These are phyloP conservation scores for Clarireedia paspali DNA, from an alignment of 2,329 filamentous ascomycete species.

Conservation along the genomic window DNA sequence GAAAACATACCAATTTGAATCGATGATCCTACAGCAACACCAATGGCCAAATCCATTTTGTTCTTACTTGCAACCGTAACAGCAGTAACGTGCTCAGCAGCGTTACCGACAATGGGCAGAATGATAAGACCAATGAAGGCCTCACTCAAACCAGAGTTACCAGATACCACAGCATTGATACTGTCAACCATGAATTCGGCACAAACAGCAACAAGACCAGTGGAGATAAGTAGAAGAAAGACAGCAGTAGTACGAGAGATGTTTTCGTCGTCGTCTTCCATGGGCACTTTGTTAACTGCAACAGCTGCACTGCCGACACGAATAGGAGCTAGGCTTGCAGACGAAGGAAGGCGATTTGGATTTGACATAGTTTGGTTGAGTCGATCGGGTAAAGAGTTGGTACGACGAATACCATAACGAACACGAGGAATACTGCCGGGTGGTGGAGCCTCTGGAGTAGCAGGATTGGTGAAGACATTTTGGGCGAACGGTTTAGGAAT, in stretches of 20 bases:
- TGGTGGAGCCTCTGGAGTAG: constrained; percentile 22
- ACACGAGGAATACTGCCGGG: constrained; percentile 46
- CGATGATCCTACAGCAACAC: constrained; percentile 61
- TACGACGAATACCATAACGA: constrained; percentile 60
- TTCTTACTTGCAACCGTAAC: constrained; percentile 65
- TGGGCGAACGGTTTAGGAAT: constrained; percentile 61
- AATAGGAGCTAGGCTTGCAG: constrained; percentile 12
- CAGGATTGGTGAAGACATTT: constrained; percentile 52
- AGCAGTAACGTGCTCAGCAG: constrained; percentile 65
- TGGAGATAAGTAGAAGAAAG: constrained; percentile 55
- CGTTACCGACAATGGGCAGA: constrained; percentile 65
- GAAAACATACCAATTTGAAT: constrained; percentile 53
- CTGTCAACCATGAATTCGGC: constrained; percentile 64
- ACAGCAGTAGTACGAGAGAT: constrained; percentile 50
- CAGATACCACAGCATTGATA: constrained; percentile 54
- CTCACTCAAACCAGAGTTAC: constrained; percentile 48
- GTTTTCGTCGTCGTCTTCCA: constrained; percentile 35
- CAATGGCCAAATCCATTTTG: constrained; percentile 69
- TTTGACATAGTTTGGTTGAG: constrained; percentile 37
- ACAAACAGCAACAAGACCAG: constrained; percentile 58
- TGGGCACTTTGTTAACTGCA: constrained; percentile 17
- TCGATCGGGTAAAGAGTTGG: constrained; percentile 66
- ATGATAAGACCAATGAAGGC: constrained; percentile 66
- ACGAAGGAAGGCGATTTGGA: constrained; percentile 4
- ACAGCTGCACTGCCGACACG: constrained; percentile 21